Evolutionary conservation across 2,329 filamentous ascomycete genomes (phyloP), one percentile per base, ranked within the genome.

Genomic region (Fusarium guadeloupense): DNA sequence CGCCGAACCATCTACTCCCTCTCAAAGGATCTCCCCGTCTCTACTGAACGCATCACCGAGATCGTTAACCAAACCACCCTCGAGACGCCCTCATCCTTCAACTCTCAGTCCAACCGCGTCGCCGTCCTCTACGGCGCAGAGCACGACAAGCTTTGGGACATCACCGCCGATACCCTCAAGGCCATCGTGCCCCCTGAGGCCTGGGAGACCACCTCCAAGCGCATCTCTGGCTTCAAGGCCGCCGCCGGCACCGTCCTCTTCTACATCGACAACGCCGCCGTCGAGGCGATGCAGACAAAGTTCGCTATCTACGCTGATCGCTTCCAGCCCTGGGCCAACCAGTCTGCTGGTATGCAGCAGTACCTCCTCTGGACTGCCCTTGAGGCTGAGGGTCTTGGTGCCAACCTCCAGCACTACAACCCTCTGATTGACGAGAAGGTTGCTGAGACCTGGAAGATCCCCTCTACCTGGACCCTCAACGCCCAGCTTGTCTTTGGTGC

Each of bases 321-420:
- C 69, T 96, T 97, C 83, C 87, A 87, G 59, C 73, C 74, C 68
- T 97, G 91, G 91, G 87, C 87, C 53, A 80, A 84, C 62, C 92
- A 97, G 78, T 87, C 88, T 62, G 85, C 84, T 74, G 93, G 85
- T 76, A 97, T 97, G 87, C 72, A 78, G 75, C 91, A 97, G 81
- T 90, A 85, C 78, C 81, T 86, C 64, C 74, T 92, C 67, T 97
- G 93, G 93, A 89, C 88, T 16, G 90, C 89, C 5, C 86, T 97
- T 53, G 90, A 93, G 79, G 83, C 88, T 58, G 92, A 95, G 74
- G 92, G 93, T 25, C 85, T 96, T 52, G 92, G 92, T 65, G 90
- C 89, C 74, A 96, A 93, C 83, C 83, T 97, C 47, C 93, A 97
- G 83, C 93, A 97, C 81, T 96, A 96, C 83, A 95, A 92, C 84